Evolutionary conservation across 2,329 filamentous ascomycete species (phyloP).

Genomic region (Sporothrix schenckii): DNA sequence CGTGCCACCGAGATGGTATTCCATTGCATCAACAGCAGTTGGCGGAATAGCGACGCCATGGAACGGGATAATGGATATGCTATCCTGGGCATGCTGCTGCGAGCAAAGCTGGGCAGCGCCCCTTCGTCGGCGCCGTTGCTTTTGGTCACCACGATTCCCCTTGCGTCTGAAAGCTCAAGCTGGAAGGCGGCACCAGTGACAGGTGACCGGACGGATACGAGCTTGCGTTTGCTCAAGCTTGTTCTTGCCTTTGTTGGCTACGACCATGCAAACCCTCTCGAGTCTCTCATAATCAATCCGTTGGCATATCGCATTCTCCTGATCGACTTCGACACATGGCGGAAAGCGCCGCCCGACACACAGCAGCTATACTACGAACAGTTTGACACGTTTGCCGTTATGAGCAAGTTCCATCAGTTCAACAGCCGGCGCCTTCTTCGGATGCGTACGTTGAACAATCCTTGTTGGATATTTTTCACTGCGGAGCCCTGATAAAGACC

Average conservation of each 20-base stretch:
- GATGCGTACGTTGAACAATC: conserved; percentile 71
- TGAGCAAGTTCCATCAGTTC: conserved; percentile 89
- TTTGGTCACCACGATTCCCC: background rate
- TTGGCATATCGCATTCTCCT: conserved; percentile 89
- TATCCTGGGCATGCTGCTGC: conserved; percentile 79
- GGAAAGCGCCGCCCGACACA: conserved; percentile 72
- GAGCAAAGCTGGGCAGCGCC: conserved; percentile 73
- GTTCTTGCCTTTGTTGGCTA: conserved; percentile 89
- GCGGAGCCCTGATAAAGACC: no score
- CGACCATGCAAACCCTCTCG: conserved; percentile 73
- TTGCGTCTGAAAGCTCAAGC: conserved; percentile 36
- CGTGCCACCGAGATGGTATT: conserved; percentile 83
- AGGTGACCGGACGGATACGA: conserved; percentile 56
- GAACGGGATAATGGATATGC: conserved; percentile 93
- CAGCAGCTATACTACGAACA: conserved; percentile 92
- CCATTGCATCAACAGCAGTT: conserved; percentile 82
- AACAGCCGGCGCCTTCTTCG: conserved; percentile 83
- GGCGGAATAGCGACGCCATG: conserved; percentile 98
- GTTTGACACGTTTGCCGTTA: conserved; percentile 83
- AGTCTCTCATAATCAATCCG: conserved; percentile 94
- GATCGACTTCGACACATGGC: conserved; percentile 92
- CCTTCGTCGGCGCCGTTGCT: conserved; percentile 38
- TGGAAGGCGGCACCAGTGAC: conserved; percentile 48
- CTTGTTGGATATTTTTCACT: background rate
- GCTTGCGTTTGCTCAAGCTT: conserved; percentile 69